phyloP scores from a whole-genome alignment of 2,329 filamentous ascomycete species.

The Exserohilum rostratum region DNA sequence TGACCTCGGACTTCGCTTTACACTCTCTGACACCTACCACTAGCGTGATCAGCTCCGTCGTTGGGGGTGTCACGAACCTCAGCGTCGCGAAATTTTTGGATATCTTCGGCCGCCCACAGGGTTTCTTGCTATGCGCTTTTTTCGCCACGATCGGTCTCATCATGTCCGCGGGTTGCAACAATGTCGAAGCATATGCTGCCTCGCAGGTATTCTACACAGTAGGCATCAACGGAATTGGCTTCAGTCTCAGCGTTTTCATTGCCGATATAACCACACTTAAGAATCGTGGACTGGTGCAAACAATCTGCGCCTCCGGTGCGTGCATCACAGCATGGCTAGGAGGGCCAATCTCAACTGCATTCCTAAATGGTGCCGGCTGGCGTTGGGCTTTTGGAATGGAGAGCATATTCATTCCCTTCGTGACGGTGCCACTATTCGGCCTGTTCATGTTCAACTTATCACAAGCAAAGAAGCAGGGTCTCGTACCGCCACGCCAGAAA shows the following conservation, averaged over 20 bases:
- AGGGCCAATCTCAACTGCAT: slow-evolving; percentile 29
- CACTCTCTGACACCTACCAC: slow-evolving; percentile 44
- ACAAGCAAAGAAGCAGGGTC: slow-evolving; percentile 63
- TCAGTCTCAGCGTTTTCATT: slow-evolving; percentile 62
- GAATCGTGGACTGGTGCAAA: slow-evolving; percentile 67
- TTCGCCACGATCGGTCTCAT: slow-evolving; percentile 53
- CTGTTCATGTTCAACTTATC: slow-evolving; percentile 62
- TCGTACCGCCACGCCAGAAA: slow-evolving; percentile 47
- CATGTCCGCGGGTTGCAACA: slow-evolving; percentile 68
- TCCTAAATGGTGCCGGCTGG: slow-evolving; percentile 60
- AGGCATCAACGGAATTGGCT: slow-evolving; percentile 61
- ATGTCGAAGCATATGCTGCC: slow-evolving; percentile 65
- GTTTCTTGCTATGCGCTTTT: slow-evolving; percentile 33
- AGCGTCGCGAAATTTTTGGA: slow-evolving; percentile 49
- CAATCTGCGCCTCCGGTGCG: slow-evolving; percentile 42
- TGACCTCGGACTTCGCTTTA: slow-evolving; percentile 44
- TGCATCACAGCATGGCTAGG: slow-evolving; percentile 28
- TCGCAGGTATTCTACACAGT: slow-evolving; percentile 70
- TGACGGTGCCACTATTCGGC: slow-evolving; percentile 64
- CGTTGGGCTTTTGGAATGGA: slow-evolving; percentile 72
- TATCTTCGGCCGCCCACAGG: slow-evolving; percentile 48
- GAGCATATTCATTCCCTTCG: slow-evolving; percentile 65
- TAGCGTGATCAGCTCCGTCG: slow-evolving; percentile 39
- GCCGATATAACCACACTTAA: slow-evolving; percentile 70
- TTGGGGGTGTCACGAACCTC: slow-evolving; percentile 45